Conservation (phyloP, 257 asterid species). For the Marsdenia floribunda region DNA sequence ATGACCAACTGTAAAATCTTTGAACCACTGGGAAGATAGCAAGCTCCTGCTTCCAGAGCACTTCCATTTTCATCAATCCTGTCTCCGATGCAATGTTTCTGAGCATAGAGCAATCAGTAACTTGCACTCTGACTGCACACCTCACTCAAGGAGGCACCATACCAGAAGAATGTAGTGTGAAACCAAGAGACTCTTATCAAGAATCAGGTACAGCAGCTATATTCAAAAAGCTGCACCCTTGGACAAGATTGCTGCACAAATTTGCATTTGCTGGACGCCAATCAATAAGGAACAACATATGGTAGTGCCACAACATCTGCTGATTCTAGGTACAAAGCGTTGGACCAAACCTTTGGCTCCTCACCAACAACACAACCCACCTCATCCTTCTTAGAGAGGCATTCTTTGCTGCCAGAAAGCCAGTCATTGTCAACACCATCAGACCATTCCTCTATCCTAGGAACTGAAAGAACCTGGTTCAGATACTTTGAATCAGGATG, state of each 20-base stretch:
- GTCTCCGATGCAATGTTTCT: neutral
- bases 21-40: constrained; percentile 2
- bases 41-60: neutral
- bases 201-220: constrained; percentile 4
- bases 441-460: constrained; percentile 42
- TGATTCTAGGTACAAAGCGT: constrained; percentile 51
- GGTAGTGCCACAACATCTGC: constrained; percentile 66
- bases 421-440: constrained; percentile 56
- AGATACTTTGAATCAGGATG: constrained; percentile 69
- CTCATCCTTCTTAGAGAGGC: constrained; percentile 22
- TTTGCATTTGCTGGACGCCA: constrained; percentile 1
- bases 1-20: neutral
- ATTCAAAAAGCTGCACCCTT: neutral
- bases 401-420: constrained; percentile 41
- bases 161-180: constrained; percentile 3
- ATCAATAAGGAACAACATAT: constrained; percentile 75
- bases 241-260: constrained; percentile 3
- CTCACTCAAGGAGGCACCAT: neutral
- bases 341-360: constrained; percentile 54
- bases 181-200: neutral
- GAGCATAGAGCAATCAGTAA: neutral
- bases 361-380: constrained; percentile 18
- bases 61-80: neutral
- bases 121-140: constrained; percentile 8
- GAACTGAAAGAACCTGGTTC: constrained; percentile 44